Evolutionary conservation across 345 rosid genomes (phyloP).

Genomic region (Trapa incisa): DNA sequence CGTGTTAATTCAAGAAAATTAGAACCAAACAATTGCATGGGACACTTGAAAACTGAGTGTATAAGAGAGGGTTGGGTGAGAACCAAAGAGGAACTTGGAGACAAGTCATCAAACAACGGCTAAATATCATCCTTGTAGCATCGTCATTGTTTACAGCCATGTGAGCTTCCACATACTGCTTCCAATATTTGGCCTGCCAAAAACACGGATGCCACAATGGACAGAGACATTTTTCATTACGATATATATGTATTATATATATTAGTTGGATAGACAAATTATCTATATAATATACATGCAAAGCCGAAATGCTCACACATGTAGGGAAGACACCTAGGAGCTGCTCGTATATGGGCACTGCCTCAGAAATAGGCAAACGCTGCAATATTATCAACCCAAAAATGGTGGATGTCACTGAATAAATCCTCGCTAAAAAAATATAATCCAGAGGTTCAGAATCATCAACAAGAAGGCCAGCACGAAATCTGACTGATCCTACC

Average conservation of each 20-base stretch:
- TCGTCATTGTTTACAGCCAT: slow-evolving; percentile 79
- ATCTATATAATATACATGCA: background rate
- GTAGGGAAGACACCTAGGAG: slow-evolving; percentile 68
- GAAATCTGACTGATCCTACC: slow-evolving; percentile 19
- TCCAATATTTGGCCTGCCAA: slow-evolving; percentile 81
- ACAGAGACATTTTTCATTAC: background rate
- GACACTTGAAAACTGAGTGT: background rate
- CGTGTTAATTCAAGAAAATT: background rate
- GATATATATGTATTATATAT: too few species aligned
- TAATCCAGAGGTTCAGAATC: background rate
- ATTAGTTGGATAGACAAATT: too few species aligned
- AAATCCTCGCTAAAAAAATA: background rate
- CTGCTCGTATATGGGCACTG: slow-evolving; percentile 76
- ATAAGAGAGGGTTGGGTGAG: background rate
- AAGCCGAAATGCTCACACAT: slow-evolving; percentile 45
- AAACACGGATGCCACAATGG: background rate
- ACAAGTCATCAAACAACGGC: slow-evolving; percentile 82
- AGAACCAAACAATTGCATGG: background rate
- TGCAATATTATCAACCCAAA: slow-evolving; percentile 15
- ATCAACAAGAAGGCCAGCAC: slow-evolving; percentile 1
- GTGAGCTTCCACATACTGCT: slow-evolving; percentile 86
- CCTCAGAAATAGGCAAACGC: slow-evolving; percentile 69
- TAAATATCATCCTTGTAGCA: slow-evolving; percentile 85
- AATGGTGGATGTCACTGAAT: background rate
- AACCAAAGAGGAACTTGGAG: slow-evolving; percentile 91